A percentile compares a stretch with the other conserved stretches of the same genome.
phyloP scores from a whole-genome alignment of 805 yeast genomes.

The Pichia nakasei region DNA sequence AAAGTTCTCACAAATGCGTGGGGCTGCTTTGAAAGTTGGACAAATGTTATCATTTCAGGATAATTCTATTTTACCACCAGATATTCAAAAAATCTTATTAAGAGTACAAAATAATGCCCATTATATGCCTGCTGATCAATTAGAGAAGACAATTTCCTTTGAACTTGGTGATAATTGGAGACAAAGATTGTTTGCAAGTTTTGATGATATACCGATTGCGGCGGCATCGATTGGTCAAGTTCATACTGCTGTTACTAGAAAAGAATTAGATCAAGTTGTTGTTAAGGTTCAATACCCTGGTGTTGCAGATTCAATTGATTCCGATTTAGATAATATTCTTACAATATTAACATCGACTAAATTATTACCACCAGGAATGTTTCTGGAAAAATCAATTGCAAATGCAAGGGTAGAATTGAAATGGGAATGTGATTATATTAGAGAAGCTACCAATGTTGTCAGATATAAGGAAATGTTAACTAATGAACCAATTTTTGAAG shows the following conservation, averaged over 20 bases:
- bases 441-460: conserved; percentile 75
- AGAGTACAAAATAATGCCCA: conserved; percentile 91
- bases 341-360: conserved; percentile 80
- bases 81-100: conserved; percentile 69
- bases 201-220: conserved; percentile 86
- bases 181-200: conserved; percentile 49
- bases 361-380: conserved; percentile 82
- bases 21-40: conserved; percentile 98
- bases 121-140: conserved; percentile 91
- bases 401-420: conserved; percentile 89
- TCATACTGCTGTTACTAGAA: conserved; percentile 64
- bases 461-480: conserved; percentile 55
- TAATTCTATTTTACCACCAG: conserved; percentile 71
- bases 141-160: conserved; percentile 59
- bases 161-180: conserved; percentile 84
- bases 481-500: conserved; percentile 57
- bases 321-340: conserved; percentile 80
- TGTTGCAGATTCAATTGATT: conserved; percentile 85
- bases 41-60: conserved; percentile 96
- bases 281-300: conserved; percentile 98
- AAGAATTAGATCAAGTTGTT: conserved; percentile 65
- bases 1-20: conserved; percentile 89
- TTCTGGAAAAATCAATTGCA: conserved; percentile 83
- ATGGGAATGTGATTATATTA: conserved; percentile 94
- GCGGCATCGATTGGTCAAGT: conserved; percentile 98